phyloP scores from a whole-genome alignment of 768 basidiomycete species.

The Rhodosporidiobolus sp. region DNA sequence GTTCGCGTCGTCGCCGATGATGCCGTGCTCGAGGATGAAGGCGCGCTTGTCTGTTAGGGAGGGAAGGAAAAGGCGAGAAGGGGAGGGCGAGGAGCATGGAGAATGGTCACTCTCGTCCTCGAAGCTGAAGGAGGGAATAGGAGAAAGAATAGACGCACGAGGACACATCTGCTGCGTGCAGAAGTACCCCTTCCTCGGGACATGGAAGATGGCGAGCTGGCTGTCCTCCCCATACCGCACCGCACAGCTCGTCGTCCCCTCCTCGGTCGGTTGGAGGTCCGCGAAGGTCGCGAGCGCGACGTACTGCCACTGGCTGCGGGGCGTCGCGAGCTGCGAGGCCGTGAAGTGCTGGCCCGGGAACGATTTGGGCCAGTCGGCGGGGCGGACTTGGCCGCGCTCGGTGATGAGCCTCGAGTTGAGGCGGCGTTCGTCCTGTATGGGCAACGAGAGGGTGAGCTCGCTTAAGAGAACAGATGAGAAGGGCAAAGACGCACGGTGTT shows the following conservation, averaged over 20 bases:
- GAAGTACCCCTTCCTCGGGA: conserved; percentile 60
- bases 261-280: conserved; percentile 54
- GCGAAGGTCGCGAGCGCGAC: conserved; percentile 53
- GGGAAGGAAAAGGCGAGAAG: neutral
- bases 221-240: conserved; percentile 62
- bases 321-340: conserved; percentile 51
- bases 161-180: conserved; percentile 64
- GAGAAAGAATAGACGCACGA: conserved; percentile 10
- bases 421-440: conserved; percentile 52
- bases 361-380: conserved; percentile 67
- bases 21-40: conserved; percentile 64
- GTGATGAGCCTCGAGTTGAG: conserved; percentile 56
- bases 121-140: no score
- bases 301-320: conserved; percentile 62
- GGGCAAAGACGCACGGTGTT: conserved; percentile 57
- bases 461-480: no score
- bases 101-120: no score
- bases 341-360: conserved; percentile 56
- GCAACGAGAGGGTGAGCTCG: neutral
- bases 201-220: conserved; percentile 66
- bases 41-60: conserved; percentile 55
- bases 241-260: conserved; percentile 52
- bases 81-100: no score
- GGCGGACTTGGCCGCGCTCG: conserved; percentile 63
- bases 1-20: conserved; percentile 62